These are phyloP conservation scores for Mortierella sp. DNA, from an alignment of 371 early-diverging fungal species.

Conservation along the genomic window DNA sequence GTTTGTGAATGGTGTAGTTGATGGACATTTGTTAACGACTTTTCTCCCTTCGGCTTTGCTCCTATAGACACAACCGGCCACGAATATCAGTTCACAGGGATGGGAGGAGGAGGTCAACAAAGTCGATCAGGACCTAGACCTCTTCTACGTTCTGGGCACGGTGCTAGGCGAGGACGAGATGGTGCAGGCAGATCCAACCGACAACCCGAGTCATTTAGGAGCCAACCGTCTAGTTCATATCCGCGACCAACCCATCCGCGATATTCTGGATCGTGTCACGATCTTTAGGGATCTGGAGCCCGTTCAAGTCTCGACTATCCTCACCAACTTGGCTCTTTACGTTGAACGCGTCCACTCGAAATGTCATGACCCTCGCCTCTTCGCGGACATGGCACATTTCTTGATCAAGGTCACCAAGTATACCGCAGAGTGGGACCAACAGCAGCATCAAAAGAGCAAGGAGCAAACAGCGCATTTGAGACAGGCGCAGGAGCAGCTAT, in stretches of 20 bases:
- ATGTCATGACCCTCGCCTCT: slow-evolving; percentile 29
- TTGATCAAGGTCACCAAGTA: slow-evolving; percentile 54
- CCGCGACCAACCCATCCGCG: slow-evolving; percentile 73
- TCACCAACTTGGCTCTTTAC: slow-evolving; percentile 68
- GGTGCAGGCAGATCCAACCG: slow-evolving; percentile 64
- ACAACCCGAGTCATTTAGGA: background rate
- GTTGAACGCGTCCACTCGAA: slow-evolving; percentile 68
- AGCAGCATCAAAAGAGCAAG: slow-evolving; percentile 39
- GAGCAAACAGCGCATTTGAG: slow-evolving; percentile 20
- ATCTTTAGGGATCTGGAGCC: slow-evolving; percentile 68
- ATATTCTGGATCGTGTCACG: slow-evolving; percentile 71
- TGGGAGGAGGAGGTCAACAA: slow-evolving; percentile 37
- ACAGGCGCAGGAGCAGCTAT: slow-evolving; percentile 22
- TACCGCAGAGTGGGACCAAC: slow-evolving; percentile 53
- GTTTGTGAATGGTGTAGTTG: background rate
- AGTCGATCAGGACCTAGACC: slow-evolving; percentile 63
- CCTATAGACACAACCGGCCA: slow-evolving; percentile 62
- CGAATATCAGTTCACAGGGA: slow-evolving; percentile 32
- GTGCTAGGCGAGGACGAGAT: slow-evolving; percentile 70
- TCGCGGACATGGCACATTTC: slow-evolving; percentile 50
- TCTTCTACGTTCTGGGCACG: slow-evolving; percentile 69
- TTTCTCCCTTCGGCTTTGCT: background rate
- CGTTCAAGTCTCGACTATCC: slow-evolving; percentile 67
- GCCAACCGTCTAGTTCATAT: slow-evolving; percentile 61
- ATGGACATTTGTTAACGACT: background rate